Evolutionary conservation across 1,139 yeast species (phyloP).

Genomic region (Saccharomyces hybrid): DNA sequence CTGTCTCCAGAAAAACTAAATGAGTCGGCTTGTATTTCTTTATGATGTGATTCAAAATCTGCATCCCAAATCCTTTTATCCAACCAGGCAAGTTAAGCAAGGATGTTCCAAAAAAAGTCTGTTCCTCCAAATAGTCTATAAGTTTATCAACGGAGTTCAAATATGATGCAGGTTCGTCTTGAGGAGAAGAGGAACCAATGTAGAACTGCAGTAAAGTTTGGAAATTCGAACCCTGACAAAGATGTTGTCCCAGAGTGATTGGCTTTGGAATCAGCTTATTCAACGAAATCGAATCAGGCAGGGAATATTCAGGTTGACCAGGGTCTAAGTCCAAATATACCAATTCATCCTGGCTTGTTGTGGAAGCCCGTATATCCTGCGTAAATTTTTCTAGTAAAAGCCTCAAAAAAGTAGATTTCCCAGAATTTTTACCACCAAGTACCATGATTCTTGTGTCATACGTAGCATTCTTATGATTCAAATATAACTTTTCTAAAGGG

Average conservation of each 20-base stretch:
- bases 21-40: slow-evolving; percentile 45
- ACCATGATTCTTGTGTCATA: slow-evolving; percentile 36
- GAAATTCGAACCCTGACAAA: slow-evolving; percentile 18
- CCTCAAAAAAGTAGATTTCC: slow-evolving; percentile 73
- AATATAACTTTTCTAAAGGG: slow-evolving; percentile 12
- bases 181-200: slow-evolving; percentile 69
- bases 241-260: slow-evolving; percentile 21
- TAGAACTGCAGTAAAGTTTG: slow-evolving; percentile 37
- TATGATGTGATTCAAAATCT: slow-evolving; percentile 49
- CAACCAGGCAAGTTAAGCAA: slow-evolving; percentile 86
- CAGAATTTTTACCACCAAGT: slow-evolving; percentile 68
- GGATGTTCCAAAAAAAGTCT: slow-evolving; percentile 36
- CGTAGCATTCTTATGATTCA: slow-evolving; percentile 14
- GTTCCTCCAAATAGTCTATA: slow-evolving; percentile 30
- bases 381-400: slow-evolving; percentile 42
- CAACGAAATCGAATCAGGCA: slow-evolving; percentile 48
- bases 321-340: slow-evolving; percentile 77
- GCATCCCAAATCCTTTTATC: slow-evolving; percentile 83
- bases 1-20: slow-evolving; percentile 42
- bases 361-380: slow-evolving; percentile 1
- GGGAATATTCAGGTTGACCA: slow-evolving; percentile 77
- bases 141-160: slow-evolving; percentile 40
- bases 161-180: slow-evolving; percentile 57
- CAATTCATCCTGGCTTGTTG: slow-evolving; percentile 16
- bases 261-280: slow-evolving; percentile 13